Conservation (phyloP, 2,329 filamentous ascomycete genomes). For the Fusarium irregulare region DNA sequence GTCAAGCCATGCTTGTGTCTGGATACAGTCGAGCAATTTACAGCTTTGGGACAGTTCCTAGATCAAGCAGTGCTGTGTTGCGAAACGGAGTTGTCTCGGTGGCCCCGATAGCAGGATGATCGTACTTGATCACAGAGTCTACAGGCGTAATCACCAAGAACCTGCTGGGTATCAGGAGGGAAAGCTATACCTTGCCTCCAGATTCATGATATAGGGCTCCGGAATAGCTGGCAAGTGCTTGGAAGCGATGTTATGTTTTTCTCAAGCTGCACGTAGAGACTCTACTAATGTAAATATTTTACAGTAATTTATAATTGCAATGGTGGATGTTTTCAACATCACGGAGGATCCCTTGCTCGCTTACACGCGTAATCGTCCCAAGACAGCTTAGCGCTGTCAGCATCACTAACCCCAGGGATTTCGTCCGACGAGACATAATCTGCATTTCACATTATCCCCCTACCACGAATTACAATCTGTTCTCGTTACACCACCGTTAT, state of each 20-base stretch:
- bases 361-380: conserved; percentile 24
- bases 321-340: neutral
- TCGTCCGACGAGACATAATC: neutral
- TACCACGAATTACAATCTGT: neutral
- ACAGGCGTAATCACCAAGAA: neutral
- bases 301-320: neutral
- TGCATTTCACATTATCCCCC: neutral
- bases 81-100: neutral
- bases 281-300: neutral
- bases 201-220: neutral
- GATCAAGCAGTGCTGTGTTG: neutral
- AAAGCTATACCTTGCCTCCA: neutral
- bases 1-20: neutral
- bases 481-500: neutral
- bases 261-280: neutral
- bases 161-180: no score
- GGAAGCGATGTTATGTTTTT: neutral
- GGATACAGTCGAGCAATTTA: neutral
- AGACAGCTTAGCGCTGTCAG: conserved; percentile 3
- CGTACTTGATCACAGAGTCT: neutral
- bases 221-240: neutral
- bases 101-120: neutral
- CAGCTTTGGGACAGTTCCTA: neutral
- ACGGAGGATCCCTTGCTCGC: neutral
- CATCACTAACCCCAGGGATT: neutral